phyloP scores from a whole-genome alignment of 2,329 filamentous ascomycete species.

The Herpomyces periplanetae region DNA sequence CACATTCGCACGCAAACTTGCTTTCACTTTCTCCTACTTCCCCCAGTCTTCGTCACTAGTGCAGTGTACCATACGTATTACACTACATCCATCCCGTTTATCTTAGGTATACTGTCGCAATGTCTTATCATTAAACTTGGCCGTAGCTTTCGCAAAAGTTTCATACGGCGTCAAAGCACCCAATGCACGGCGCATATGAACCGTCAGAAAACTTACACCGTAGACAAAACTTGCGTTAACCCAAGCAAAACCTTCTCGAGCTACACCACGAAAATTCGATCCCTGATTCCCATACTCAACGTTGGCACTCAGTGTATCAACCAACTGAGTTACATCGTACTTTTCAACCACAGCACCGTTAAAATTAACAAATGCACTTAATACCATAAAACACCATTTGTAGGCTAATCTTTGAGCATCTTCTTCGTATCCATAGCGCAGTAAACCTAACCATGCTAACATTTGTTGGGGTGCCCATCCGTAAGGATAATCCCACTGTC shows the following conservation, averaged over 20 bases:
- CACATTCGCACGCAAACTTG: too few relatives aligned
- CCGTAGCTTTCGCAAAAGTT: slow-evolving; percentile 27
- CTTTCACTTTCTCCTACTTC: too few relatives aligned
- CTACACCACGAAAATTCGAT: slow-evolving; percentile 68
- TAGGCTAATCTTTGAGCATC: slow-evolving; percentile 68
- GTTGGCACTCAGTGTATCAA: slow-evolving; percentile 70
- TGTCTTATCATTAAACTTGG: slow-evolving; percentile 2
- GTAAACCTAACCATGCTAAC: slow-evolving; percentile 68
- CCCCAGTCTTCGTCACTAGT: too few relatives aligned
- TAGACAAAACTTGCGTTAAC: slow-evolving; percentile 94
- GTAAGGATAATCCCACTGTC: slow-evolving; percentile 94
- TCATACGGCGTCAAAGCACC: slow-evolving; percentile 61
- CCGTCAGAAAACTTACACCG: slow-evolving; percentile 50
- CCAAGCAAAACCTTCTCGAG: slow-evolving; percentile 95
- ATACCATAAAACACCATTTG: slow-evolving; percentile 94
- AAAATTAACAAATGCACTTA: slow-evolving; percentile 88
- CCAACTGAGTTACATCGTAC: slow-evolving; percentile 67
- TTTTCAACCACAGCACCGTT: slow-evolving; percentile 96
- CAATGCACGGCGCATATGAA: slow-evolving; percentile 55
- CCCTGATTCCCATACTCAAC: slow-evolving; percentile 96
- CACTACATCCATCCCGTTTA: too few relatives aligned
- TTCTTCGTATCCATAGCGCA: slow-evolving; percentile 61
- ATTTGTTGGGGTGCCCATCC: slow-evolving; percentile 98
- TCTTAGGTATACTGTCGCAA: too few relatives aligned
- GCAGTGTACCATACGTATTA: too few relatives aligned